Evolutionary conservation across 2,329 filamentous ascomycete species (phyloP), one percentile per base, ranked within the genome.

Genomic region (Aureobasidium vineae): DNA sequence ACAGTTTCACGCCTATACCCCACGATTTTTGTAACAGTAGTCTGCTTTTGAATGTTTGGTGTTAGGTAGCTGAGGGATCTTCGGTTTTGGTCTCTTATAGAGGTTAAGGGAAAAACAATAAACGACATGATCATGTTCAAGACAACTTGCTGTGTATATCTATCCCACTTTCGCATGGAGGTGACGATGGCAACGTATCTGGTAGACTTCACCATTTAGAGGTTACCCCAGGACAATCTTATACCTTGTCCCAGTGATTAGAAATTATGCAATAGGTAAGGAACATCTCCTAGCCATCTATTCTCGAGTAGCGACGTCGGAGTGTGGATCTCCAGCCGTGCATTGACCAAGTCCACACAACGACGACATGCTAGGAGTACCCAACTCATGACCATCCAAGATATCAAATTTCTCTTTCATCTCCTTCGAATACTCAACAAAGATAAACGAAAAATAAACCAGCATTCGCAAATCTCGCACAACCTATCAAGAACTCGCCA

Each of bases 1-100:
- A 66, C 67, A 67, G 67, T 31, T 33, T 59, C 15, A 59, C 54
- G 54, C 54, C 59, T 50, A 63, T 63, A 50, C 59, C 59, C 41
- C 45, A 63, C 41, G 28, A 50, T 23, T 63, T 63, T 49, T 59
- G 54, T 59, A 59, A 43, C 54, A 45, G 31, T 59, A 59, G 54
- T 59, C 33, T 63, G 16, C 43, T 63, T 63, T 50, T 23, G 11
- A 15, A 26, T 26, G 21, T 36, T 31, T 33, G 43, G 41, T 50
- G 59, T 63, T 49, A 28, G 28, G 28, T 36, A 40, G 26, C 26
- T 31, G 23, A 33, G 56, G 53, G 23, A 23, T 56, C 23, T 40
- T 33, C 26, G 19, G 28, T 52, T 19, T 19, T 26, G 49, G 49
- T 59, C 40, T 45, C 26, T 21, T 59, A 59, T 38, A 45, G 19